Evolutionary conservation across 1,284 basidiomycete species (phyloP).

Genomic region (Cryptococcus hybrid): DNA sequence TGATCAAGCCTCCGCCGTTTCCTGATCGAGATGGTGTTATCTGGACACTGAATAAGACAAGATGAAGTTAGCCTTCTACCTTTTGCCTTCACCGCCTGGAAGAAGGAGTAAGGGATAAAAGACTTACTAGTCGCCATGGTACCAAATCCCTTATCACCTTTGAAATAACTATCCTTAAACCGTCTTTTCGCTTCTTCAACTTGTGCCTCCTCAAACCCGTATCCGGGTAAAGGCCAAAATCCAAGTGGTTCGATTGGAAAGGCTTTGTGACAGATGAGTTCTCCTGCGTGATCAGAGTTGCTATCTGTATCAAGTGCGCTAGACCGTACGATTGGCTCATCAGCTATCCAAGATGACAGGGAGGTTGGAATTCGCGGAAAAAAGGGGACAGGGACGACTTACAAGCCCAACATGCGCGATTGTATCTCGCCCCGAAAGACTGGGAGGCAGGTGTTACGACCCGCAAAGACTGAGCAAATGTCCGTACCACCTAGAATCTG

Average conservation of each 20-base stretch:
- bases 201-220: slow-evolving; percentile 59
- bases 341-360: background rate
- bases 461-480: slow-evolving; percentile 83
- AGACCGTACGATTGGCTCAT: background rate
- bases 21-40: slow-evolving; percentile 63
- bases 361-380: background rate
- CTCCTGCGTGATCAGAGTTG: slow-evolving; percentile 43
- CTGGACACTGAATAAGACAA: slow-evolving; percentile 50
- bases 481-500: slow-evolving; percentile 64
- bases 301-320: slow-evolving; percentile 30
- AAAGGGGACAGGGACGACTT: slow-evolving; percentile 30
- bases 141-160: slow-evolving; percentile 57
- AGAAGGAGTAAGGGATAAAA: background rate
- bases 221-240: slow-evolving; percentile 70
- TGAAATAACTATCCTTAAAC: slow-evolving; percentile 74
- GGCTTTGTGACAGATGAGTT: slow-evolving; percentile 67
- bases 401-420: slow-evolving; percentile 81
- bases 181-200: slow-evolving; percentile 62
- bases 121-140: background rate
- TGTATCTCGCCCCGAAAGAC: slow-evolving; percentile 84
- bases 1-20: slow-evolving; percentile 74
- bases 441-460: slow-evolving; percentile 72
- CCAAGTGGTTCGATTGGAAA: slow-evolving; percentile 84
- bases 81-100: no score
- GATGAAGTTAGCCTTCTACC: background rate